Evolutionary conservation across 805 yeast species (phyloP).

Genomic region (Wickerhamiella sorbophila): DNA sequence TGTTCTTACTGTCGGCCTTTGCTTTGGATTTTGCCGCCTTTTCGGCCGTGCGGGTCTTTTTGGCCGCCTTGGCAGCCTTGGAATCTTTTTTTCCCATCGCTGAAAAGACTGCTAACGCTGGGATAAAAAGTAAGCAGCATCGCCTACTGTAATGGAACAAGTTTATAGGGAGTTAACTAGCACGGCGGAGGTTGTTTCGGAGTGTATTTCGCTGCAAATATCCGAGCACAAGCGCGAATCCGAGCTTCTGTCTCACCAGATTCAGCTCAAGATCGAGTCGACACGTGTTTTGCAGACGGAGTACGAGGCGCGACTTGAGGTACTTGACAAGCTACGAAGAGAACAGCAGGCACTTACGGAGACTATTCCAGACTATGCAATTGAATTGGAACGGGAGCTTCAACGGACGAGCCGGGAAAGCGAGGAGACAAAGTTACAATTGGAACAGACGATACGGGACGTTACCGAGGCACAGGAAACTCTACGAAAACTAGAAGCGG

Average conservation of each 20-base stretch:
- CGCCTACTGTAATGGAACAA: too few species aligned
- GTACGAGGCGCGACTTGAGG: background rate
- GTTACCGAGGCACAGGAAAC: background rate
- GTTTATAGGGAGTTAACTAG: too few species aligned
- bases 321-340: background rate
- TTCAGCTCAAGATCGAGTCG: background rate
- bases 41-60: constrained; percentile 74
- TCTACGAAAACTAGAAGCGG: background rate
- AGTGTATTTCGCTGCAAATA: background rate
- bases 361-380: background rate
- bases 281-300: background rate
- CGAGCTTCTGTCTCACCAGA: background rate
- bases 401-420: background rate
- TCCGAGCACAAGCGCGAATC: background rate
- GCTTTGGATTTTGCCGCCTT: constrained; percentile 62
- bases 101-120: too few species aligned
- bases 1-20: constrained; percentile 61
- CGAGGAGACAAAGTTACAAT: background rate
- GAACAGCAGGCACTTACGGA: background rate
- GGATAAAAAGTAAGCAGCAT: too few species aligned
- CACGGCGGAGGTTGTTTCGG: background rate
- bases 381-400: background rate
- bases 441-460: background rate
- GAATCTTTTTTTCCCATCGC: constrained; percentile 72
- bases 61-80: constrained; percentile 79